Evolutionary conservation across 441 rosid genomes (phyloP), one percentile per base, ranked within the genome.

Genomic region (Eutrema salsugineum): DNA sequence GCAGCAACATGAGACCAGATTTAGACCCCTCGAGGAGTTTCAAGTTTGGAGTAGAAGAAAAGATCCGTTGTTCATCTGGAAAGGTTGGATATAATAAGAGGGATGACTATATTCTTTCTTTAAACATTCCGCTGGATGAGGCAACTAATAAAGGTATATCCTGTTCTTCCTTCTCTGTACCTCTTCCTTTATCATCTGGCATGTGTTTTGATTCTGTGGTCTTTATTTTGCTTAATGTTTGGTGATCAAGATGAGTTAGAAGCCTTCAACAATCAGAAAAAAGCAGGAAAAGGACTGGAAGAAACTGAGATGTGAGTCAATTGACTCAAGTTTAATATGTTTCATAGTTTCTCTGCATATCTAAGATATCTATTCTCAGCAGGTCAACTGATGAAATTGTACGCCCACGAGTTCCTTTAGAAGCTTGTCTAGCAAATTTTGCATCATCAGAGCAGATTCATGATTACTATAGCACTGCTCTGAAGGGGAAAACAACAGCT

Each of bases 31-130:
- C 99, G 5, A 86, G 85, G 85, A 80, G 97, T 81, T 91, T 95
- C 78, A 92, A 88, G 82, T 95, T 92, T 85, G 99, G 98, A 72
- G 83, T 95, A 72, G 99, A 95, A 80, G 98, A 95, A 71, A 91
- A 96, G 46, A 85, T 92, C 57, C 78, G 78, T 76, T 95, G 99
- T 83, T 77, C 94, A 65, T 91, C 98, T 43, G 98, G 99, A 70
- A 95, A 86, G 83, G 99, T 95, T 77, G 80, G 92, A 30, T 92
- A 89, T 61, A 92, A 85, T 75, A 91, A 78, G 83, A 89, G 99
- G 87, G 84, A 81, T 66, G 99, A 95, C 75, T 85, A 87, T 80
- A 91, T 88, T 83, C 95, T 95, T 62, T 89, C 98, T 75, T 78
- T 95, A 90, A 91, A 87, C 83, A 89, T 95, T 77, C 98, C 99